Percentiles rank a stretch among this genome's conserved stretches.
Conservation (phyloP, 202 grass and related monocot genomes). For the Panicum virgatum region DNA sequence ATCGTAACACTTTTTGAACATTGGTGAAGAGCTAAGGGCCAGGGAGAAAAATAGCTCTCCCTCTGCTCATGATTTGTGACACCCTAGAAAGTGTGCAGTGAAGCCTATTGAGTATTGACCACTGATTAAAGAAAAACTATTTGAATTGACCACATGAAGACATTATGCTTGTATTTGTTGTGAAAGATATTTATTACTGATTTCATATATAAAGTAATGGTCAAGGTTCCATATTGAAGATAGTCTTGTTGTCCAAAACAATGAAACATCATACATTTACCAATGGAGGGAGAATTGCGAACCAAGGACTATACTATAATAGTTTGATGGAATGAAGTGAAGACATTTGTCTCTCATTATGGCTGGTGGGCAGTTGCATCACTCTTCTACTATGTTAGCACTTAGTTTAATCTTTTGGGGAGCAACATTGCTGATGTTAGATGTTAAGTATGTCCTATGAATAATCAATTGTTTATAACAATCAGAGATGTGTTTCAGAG, state of each 20-base stretch:
- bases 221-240: neutral
- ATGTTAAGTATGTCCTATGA: neutral
- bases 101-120: neutral
- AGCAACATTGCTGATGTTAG: neutral
- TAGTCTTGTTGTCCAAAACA: neutral
- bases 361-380: no score
- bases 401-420: no score
- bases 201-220: neutral
- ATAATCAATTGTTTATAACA: neutral
- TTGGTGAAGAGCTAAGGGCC: neutral
- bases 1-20: neutral
- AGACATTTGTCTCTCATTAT: neutral
- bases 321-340: slow-evolving; percentile 9
- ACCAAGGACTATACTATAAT: neutral
- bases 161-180: neutral
- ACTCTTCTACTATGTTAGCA: no score
- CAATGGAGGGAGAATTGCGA: neutral
- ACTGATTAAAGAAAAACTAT: neutral
- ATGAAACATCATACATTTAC: neutral
- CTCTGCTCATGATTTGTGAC: neutral
- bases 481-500: neutral
- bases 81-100: neutral
- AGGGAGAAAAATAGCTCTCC: neutral
- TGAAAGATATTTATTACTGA: neutral
- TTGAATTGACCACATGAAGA: neutral